These are phyloP conservation scores for Sutorius australiensis DNA, from an alignment of 768 basidiomycete species.

Conservation along the genomic window DNA sequence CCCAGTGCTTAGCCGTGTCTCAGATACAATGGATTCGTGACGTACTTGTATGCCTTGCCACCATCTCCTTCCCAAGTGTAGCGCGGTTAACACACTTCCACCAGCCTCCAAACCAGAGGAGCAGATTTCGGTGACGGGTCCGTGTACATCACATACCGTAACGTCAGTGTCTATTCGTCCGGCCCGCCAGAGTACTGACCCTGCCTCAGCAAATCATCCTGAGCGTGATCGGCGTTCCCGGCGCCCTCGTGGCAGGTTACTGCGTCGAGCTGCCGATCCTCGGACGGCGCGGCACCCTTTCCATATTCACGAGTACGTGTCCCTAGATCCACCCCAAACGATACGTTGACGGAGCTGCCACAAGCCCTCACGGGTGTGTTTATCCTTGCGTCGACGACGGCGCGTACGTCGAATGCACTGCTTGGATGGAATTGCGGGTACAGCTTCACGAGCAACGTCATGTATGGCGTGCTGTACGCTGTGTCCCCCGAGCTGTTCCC, in stretches of 20 bases:
- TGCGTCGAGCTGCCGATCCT: slow-evolving; percentile 48
- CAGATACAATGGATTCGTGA: slow-evolving; percentile 51
- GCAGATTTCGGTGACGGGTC: slow-evolving; percentile 68
- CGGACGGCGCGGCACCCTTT: slow-evolving; percentile 52
- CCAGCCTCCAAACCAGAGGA: slow-evolving; percentile 60
- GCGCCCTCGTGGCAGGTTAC: slow-evolving; percentile 52
- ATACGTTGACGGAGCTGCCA: background rate
- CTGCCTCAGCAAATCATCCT: slow-evolving; percentile 47
- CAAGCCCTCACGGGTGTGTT: slow-evolving; percentile 52
- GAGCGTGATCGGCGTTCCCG: slow-evolving; percentile 55
- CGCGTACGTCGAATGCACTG: slow-evolving; percentile 47
- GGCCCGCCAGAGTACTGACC: slow-evolving; percentile 6
- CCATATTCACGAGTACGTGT: slow-evolving; percentile 44
- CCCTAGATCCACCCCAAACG: background rate
- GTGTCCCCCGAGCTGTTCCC: slow-evolving; percentile 52
- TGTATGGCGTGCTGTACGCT: slow-evolving; percentile 49
- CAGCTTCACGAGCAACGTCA: slow-evolving; percentile 53
- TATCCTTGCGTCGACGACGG: slow-evolving; percentile 55
- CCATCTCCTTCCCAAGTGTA: background rate
- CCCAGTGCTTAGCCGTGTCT: background rate
- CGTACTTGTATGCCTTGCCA: slow-evolving; percentile 41
- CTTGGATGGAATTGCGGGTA: slow-evolving; percentile 60
- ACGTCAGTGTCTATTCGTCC: slow-evolving; percentile 35
- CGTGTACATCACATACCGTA: slow-evolving; percentile 69
- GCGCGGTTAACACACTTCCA: background rate